phyloP scores from a whole-genome alignment of 179 eudicot species.

The Carnegiea gigantea region DNA sequence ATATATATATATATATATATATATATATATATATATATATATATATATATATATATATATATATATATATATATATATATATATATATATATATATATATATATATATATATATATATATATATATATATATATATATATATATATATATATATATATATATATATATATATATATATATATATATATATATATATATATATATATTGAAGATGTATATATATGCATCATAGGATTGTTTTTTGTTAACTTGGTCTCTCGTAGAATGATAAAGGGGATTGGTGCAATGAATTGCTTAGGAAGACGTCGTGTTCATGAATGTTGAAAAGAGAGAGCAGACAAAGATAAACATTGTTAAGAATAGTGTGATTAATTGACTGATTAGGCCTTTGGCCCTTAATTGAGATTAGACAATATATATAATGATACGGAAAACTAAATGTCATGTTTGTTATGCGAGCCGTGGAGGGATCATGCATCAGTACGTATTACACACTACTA shows the following conservation, averaged over 20 bases:
- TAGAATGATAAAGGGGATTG: not conserved
- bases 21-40: too few species aligned
- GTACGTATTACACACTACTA: not conserved
- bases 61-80: too few species aligned
- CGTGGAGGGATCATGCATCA: constrained; percentile 16
- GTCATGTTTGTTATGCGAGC: constrained; percentile 8
- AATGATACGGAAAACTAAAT: constrained; percentile 6
- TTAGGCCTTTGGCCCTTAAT: not conserved
- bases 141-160: too few species aligned
- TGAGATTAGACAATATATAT: not conserved
- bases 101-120: too few species aligned
- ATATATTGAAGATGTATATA: too few species aligned
- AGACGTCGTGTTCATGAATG: constrained; percentile 12
- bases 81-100: too few species aligned
- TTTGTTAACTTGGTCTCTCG: not conserved
- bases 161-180: too few species aligned
- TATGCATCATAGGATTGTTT: not conserved
- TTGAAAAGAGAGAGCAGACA: not conserved
- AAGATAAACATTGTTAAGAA: not conserved
- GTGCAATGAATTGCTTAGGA: not conserved
- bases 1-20: too few species aligned
- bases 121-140: too few species aligned
- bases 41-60: too few species aligned
- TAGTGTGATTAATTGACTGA: not conserved
- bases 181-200: too few species aligned